These are phyloP conservation scores for Aspergillus fructus DNA, from an alignment of 2,329 filamentous ascomycete species.

Conservation along the genomic window DNA sequence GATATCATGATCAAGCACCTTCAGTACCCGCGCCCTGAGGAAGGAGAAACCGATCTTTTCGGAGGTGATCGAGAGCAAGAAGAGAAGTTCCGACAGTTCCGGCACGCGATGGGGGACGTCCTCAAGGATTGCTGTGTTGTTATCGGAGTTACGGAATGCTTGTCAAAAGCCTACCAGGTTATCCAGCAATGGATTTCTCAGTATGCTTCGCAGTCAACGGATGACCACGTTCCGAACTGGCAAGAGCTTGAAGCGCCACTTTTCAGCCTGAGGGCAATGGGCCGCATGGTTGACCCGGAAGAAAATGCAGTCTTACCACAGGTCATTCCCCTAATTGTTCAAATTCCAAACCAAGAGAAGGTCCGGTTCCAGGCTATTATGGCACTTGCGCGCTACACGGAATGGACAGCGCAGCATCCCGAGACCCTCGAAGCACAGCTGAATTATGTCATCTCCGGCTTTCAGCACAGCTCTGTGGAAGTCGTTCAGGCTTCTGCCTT, in stretches of 20 bases:
- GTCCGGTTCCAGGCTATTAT: constrained; percentile 98
- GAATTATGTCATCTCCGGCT: constrained; percentile 92
- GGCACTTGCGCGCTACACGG: constrained; percentile 93
- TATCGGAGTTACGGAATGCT: constrained; percentile 86
- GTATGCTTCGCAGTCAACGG: constrained; percentile 73
- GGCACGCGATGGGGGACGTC: constrained; percentile 96
- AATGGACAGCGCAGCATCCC: constrained; percentile 94
- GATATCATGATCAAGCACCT: constrained; percentile 91
- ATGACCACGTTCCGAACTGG: constrained; percentile 83
- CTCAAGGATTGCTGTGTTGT: constrained; percentile 97
- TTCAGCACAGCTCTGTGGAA: constrained; percentile 83
- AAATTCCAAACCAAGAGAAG: constrained; percentile 95
- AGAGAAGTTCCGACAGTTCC: constrained; percentile 94
- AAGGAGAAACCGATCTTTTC: constrained; percentile 79
- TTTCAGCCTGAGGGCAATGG: constrained; percentile 94
- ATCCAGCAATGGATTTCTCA: constrained; percentile 87
- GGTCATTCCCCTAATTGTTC: constrained; percentile 88
- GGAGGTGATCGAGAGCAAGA: constrained; percentile 94
- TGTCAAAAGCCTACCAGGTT: constrained; percentile 80
- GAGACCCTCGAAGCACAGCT: constrained; percentile 91
- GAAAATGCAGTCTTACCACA: constrained; percentile 85
- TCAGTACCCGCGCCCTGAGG: constrained; percentile 77
- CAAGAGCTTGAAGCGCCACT: constrained; percentile 93
- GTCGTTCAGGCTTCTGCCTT: constrained; percentile 89
- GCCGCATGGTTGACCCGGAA: constrained; percentile 88